Percentiles rank a stretch among this genome's conserved stretches.
Conservation (phyloP, 2,329 filamentous ascomycete genomes). For the Botrytis elliptica region DNA sequence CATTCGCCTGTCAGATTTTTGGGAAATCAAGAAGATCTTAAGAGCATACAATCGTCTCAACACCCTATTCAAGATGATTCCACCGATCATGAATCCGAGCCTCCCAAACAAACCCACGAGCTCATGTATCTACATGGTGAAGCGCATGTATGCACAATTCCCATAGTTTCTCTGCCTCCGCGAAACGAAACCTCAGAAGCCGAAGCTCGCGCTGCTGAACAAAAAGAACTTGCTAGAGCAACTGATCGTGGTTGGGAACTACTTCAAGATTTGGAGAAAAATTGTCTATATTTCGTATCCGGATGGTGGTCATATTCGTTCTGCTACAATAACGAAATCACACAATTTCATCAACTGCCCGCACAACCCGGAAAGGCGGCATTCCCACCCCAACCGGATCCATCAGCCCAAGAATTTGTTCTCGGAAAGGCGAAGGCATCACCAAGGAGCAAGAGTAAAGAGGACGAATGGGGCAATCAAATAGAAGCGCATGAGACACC, state of each 20-base stretch:
- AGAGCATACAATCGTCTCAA: slow-evolving; percentile 30
- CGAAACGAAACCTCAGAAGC: slow-evolving; percentile 51
- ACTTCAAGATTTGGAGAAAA: slow-evolving; percentile 63
- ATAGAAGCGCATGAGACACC: slow-evolving; percentile 33
- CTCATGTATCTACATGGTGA: slow-evolving; percentile 57
- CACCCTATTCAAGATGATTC: slow-evolving; percentile 18
- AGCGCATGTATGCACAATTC: slow-evolving; percentile 65
- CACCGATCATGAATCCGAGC: slow-evolving; percentile 28
- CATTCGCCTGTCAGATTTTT: slow-evolving; percentile 26
- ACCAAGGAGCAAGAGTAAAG: slow-evolving; percentile 36
- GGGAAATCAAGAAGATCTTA: slow-evolving; percentile 22
- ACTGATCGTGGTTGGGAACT: slow-evolving; percentile 67
- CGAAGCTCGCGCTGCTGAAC: slow-evolving; percentile 55
- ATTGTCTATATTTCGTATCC: slow-evolving; percentile 68
- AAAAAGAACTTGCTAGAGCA: slow-evolving; percentile 65
- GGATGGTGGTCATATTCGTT: slow-evolving; percentile 79
- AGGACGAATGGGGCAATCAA: slow-evolving; percentile 39
- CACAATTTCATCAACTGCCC: slow-evolving; percentile 69
- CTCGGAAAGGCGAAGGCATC: slow-evolving; percentile 54
- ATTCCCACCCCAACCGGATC: slow-evolving; percentile 66
- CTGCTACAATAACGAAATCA: slow-evolving; percentile 69
- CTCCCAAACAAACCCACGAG: slow-evolving; percentile 49
- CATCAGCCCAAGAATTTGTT: slow-evolving; percentile 59
- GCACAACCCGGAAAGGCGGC: slow-evolving; percentile 58
- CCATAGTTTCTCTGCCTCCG: slow-evolving; percentile 49